Evolutionary conservation across 2,329 filamentous ascomycete species (phyloP), one percentile per base, ranked within the genome.

Genomic region (Aspergillus puulaauensis): DNA sequence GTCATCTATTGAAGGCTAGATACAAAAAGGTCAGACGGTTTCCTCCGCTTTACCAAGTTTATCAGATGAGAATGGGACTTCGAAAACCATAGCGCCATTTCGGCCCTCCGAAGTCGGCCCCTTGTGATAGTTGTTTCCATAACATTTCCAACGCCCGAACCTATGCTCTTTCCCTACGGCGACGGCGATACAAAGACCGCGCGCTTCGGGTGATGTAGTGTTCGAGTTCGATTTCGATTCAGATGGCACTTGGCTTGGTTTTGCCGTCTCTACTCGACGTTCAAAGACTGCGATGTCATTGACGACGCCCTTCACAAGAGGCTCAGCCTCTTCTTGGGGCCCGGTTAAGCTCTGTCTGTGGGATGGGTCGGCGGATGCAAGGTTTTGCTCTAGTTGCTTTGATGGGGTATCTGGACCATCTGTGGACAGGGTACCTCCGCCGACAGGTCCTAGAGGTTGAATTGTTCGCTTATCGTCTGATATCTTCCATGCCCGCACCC

Each of bases 251-350:
- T 69, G 65, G 33, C 63, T 64, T 12, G 66, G 59, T 9, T 68
- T 69, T 40, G 52, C 52, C 17, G 64, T 66, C 37, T 74, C 71
- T 6, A 67, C 66, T 7, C 92, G 91, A 17, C 90, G 83, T 73
- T 98, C 95, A 66, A 95, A 92, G 14, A 96, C 83, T 1, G 90
- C 86, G 58, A 99, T 88, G 65, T 90, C 92, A 70, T 98, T 99
- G 64, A 99, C 82, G 7, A 98, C 82, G 43, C 95, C 95, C 66
- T 83, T 84, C 54, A 92, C 81, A 17, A 75, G 69, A 11, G 74
- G 73, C 58, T 67, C 68, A 17, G 57, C 49, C 27, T 67, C 64
- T 41, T 68, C 59, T 43, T 64, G 55, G 23, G 59, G 49, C n/a
- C 64, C 54, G 8, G 64, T 31, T 23, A 35, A 61, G 27, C 57